phyloP scores from a whole-genome alignment of 345 rosid species.

The Garcia nutans region DNA sequence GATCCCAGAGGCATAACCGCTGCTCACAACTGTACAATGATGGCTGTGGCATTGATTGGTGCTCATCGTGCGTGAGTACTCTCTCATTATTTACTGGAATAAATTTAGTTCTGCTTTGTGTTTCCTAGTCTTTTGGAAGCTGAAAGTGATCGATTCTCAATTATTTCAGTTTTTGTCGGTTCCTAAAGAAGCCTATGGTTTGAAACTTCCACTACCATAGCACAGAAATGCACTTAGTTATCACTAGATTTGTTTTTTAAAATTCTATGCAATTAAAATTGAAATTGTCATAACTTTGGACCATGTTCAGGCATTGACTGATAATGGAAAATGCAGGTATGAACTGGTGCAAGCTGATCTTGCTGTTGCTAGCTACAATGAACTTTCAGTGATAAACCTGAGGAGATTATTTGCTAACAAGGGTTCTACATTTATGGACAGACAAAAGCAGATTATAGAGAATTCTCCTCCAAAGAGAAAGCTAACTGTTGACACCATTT shows the following conservation, averaged over 20 bases:
- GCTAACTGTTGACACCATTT: conserved; percentile 81
- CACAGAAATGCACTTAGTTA: too few species aligned
- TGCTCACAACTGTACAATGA: conserved; percentile 97
- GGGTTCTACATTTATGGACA: conserved; percentile 88
- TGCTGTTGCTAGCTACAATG: conserved; percentile 70
- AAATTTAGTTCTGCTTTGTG: background rate
- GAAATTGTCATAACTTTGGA: background rate
- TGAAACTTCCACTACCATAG: too few species aligned
- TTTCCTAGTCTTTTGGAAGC: background rate
- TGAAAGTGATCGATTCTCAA: background rate
- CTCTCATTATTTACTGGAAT: background rate
- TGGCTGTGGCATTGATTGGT: conserved; percentile 90
- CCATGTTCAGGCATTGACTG: background rate
- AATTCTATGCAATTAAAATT: too few species aligned
- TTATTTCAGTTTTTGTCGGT: too few species aligned
- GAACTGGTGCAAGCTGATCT: conserved; percentile 95
- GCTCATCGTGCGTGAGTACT: conserved; percentile 77
- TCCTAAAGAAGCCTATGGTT: too few species aligned
- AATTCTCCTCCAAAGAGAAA: conserved; percentile 74
- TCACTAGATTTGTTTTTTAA: too few species aligned
- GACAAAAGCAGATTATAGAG: conserved; percentile 73
- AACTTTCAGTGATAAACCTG: conserved; percentile 89
- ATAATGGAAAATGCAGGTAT: conserved; percentile 51
- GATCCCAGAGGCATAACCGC: conserved; percentile 90
- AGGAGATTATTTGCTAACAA: conserved; percentile 84